Conservation (phyloP, 2,329 filamentous ascomycete genomes). For the Pestalotiopsis sp. region DNA sequence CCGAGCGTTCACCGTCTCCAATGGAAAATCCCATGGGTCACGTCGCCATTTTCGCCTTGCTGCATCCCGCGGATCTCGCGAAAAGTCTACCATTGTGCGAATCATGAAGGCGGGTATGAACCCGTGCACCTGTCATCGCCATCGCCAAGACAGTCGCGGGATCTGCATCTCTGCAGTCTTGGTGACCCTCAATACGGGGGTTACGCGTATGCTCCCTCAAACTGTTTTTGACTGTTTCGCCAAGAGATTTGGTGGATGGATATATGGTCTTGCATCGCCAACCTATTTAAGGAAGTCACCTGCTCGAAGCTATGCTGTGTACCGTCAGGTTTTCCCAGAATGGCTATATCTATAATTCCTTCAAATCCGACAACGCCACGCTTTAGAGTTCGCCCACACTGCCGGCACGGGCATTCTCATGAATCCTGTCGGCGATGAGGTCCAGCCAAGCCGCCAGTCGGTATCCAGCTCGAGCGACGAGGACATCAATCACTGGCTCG, state of each 20-base stretch:
- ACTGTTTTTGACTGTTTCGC: neutral
- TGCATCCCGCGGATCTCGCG: neutral
- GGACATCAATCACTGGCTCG: slow-evolving; percentile 63
- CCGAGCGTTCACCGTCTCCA: neutral
- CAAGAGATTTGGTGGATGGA: neutral
- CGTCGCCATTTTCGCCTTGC: neutral
- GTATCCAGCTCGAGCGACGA: slow-evolving; percentile 69
- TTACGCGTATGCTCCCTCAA: neutral
- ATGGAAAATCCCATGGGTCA: neutral
- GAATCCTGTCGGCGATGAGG: slow-evolving; percentile 48
- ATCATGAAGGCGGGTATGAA: neutral
- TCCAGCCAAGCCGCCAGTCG: slow-evolving; percentile 69
- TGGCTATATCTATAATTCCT: neutral
- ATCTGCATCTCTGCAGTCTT: neutral
- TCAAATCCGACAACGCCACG: neutral
- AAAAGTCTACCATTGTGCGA: neutral
- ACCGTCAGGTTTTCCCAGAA: neutral
- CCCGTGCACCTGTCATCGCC: neutral
- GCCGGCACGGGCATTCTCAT: slow-evolving; percentile 19
- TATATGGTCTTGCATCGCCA: neutral
- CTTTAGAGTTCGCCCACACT: slow-evolving; percentile 30
- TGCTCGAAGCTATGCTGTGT: neutral
- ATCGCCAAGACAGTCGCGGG: neutral
- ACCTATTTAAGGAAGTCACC: neutral
- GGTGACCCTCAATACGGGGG: neutral